A percentile compares a stretch with the other conserved stretches of the same genome.
These are phyloP conservation scores for Fusarium sp. DNA, from an alignment of 2,329 filamentous ascomycete genomes.

Conservation along the genomic window DNA sequence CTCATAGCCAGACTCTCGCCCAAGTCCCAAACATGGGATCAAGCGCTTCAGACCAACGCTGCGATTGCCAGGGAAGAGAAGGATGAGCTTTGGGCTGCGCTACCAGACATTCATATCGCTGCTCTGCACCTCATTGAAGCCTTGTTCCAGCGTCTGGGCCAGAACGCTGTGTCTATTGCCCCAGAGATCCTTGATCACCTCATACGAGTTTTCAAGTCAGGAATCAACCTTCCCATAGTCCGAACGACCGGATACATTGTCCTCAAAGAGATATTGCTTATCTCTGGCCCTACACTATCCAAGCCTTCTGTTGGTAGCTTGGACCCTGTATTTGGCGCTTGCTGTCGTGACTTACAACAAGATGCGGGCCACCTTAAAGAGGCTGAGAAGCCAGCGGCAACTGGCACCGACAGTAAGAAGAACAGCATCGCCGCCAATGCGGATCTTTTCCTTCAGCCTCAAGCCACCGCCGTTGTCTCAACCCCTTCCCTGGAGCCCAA, in stretches of 20 bases:
- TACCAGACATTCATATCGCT: conserved; percentile 79
- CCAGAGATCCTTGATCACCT: conserved; percentile 76
- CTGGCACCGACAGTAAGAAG: conserved; percentile 48
- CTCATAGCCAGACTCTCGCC: conserved; percentile 67
- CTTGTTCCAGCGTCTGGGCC: conserved; percentile 67
- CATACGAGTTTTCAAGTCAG: conserved; percentile 73
- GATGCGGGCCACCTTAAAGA: conserved; percentile 59
- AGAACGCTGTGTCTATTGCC: conserved; percentile 66
- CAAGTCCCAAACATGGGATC: conserved; percentile 57
- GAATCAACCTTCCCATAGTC: conserved; percentile 61
- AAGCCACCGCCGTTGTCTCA: conserved; percentile 47
- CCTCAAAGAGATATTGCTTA: conserved; percentile 64
- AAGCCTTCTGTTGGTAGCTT: conserved; percentile 73
- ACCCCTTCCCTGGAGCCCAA: conserved; percentile 51
- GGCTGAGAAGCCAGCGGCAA: conserved; percentile 45
- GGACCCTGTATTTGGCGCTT: conserved; percentile 68
- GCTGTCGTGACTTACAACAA: conserved; percentile 78
- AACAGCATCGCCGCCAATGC: conserved; percentile 67
- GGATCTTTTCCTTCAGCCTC: conserved; percentile 71
- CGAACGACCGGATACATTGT: conserved; percentile 70
- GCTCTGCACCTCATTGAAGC: conserved; percentile 70
- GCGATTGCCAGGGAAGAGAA: conserved; percentile 83
- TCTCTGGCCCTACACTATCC: conserved; percentile 72
- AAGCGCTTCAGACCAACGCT: conserved; percentile 71
- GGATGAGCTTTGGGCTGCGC: conserved; percentile 76